Percentiles rank a stretch among this genome's conserved stretches.
phyloP scores from a whole-genome alignment of 768 basidiomycete genomes.

The Tremella mesenterica region DNA sequence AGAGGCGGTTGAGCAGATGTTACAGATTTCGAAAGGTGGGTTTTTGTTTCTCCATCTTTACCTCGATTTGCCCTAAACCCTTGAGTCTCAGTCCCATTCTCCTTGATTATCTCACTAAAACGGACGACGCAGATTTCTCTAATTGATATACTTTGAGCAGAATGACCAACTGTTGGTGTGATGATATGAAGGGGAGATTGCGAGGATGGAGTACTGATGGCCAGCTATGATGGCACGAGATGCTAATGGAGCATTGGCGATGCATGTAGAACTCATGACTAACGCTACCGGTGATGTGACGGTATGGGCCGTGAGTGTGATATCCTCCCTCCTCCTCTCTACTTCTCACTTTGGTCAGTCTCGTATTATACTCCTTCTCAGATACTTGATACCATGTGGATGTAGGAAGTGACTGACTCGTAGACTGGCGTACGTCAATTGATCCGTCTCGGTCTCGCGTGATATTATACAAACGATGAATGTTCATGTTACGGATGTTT shows the following conservation, averaged over 20 bases:
- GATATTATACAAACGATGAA: no score
- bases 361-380: no score
- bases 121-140: no score
- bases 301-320: slow-evolving; percentile 39
- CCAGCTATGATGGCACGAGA: slow-evolving; percentile 77
- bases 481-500: no score
- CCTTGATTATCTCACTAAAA: no score
- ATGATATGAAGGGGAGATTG: no score
- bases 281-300: slow-evolving; percentile 69
- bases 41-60: no score
- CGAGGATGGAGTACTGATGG: slow-evolving; percentile 6
- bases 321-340: no score
- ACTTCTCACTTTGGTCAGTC: no score
- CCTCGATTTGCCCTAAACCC: not conserved
- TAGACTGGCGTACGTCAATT: slow-evolving; percentile 87
- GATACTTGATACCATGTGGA: not conserved
- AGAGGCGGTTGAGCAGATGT: slow-evolving; percentile 61
- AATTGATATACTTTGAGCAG: no score
- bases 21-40: slow-evolving; percentile 65
- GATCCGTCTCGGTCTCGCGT: slow-evolving; percentile 49
- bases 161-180: no score
- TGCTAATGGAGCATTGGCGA: slow-evolving; percentile 63
- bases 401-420: slow-evolving; percentile 47
- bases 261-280: slow-evolving; percentile 80
- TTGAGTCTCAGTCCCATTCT: not conserved